Conservation (phyloP, 2,329 filamentous ascomycete species). For the Aureobasidium lini region DNA sequence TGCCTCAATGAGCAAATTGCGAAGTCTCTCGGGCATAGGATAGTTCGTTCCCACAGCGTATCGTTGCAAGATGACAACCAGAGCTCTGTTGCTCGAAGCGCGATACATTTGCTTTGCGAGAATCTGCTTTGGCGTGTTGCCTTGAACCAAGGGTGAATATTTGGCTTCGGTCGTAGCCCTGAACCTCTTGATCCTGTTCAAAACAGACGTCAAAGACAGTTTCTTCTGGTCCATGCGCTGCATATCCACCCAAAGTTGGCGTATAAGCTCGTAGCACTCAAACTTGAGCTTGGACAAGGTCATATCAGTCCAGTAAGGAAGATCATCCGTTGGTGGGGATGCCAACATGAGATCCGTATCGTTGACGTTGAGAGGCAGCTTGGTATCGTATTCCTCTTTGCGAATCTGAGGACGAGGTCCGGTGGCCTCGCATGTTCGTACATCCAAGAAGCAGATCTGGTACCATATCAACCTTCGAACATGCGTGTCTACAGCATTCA, state of each 20-base stretch:
- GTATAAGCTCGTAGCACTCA: constrained; percentile 66
- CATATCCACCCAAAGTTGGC: constrained; percentile 62
- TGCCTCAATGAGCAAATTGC: constrained; percentile 56
- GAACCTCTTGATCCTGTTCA: constrained; percentile 64
- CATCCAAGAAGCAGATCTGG: constrained; percentile 68
- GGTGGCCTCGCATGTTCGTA: constrained; percentile 66
- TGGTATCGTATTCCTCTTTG: constrained; percentile 68
- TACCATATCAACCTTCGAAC: constrained; percentile 68
- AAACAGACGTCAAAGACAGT: constrained; percentile 54
- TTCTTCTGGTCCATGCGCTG: constrained; percentile 55
- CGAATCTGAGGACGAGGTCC: constrained; percentile 64
- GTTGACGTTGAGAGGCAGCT: constrained; percentile 62
- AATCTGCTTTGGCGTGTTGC: constrained; percentile 52
- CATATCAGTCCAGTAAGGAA: constrained; percentile 57
- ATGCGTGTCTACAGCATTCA: constrained; percentile 61
- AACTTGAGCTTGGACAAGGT: constrained; percentile 62
- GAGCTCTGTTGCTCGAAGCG: constrained; percentile 54
- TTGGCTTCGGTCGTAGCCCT: constrained; percentile 56
- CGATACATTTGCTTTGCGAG: constrained; percentile 59
- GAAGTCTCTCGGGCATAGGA: constrained; percentile 55
- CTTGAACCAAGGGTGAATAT: constrained; percentile 57
- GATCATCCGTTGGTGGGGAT: constrained; percentile 37
- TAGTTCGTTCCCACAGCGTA: constrained; percentile 48
- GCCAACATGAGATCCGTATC: constrained; percentile 52
- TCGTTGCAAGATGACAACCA: constrained; percentile 61